These are phyloP conservation scores for Aureobasidium sp. DNA, from an alignment of 2,329 filamentous ascomycete genomes.

Conservation along the genomic window DNA sequence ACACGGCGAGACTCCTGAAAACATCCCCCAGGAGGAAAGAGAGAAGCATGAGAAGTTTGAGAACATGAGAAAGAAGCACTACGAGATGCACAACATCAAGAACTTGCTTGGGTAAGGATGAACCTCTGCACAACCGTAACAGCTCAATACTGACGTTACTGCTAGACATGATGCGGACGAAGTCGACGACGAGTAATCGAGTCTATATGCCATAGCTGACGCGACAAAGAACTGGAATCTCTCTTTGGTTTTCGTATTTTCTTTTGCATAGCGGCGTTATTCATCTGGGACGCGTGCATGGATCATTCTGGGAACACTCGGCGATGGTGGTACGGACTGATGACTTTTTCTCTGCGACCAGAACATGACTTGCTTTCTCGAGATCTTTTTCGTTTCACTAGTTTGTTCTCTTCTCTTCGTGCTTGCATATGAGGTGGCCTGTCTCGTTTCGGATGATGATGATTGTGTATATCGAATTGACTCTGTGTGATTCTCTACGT, in stretches of 20 bases:
- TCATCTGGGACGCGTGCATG: constrained; percentile 18
- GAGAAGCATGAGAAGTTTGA: constrained; percentile 97
- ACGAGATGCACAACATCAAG: constrained; percentile 98
- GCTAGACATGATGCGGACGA: constrained; percentile 45
- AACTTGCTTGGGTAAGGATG: constrained; percentile 76
- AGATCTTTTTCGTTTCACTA: neutral
- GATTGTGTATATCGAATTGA: neutral
- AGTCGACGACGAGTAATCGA: constrained; percentile 38
- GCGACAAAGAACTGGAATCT: constrained; percentile 13
- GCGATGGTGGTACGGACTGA: constrained; percentile 10
- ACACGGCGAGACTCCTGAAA: constrained; percentile 65
- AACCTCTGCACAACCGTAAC: neutral
- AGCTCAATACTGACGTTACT: neutral
- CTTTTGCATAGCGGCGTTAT: constrained; percentile 22
- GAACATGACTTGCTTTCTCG: constrained; percentile 2
- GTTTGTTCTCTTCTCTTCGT: neutral
- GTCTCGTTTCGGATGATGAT: neutral
- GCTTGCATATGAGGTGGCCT: neutral
- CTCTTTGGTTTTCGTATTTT: constrained; percentile 15
- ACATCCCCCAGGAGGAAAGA: constrained; percentile 70
- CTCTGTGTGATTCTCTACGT: neutral
- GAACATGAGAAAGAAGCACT: constrained; percentile 93
- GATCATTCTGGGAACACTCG: neutral
- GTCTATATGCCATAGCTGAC: neutral
- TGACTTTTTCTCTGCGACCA: neutral